Percentiles rank a stretch among this genome's conserved stretches.
These are phyloP conservation scores for Pythium sukuiense DNA, from an alignment of 352 stramenopile genomes.

Conservation along the genomic window DNA sequence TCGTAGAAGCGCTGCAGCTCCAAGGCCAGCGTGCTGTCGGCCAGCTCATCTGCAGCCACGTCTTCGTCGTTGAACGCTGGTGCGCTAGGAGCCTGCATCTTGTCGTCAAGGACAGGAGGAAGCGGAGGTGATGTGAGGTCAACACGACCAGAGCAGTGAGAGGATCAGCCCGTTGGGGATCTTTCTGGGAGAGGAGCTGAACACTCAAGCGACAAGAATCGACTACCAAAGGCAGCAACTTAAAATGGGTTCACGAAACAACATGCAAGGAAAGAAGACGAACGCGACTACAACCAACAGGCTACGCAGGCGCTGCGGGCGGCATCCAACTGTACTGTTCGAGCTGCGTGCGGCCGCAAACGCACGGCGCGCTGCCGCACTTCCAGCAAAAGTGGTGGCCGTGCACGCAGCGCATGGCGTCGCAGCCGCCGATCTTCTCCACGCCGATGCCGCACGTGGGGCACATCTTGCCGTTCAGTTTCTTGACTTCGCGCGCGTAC, in stretches of 20 bases:
- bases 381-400: constrained; percentile 47
- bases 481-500: constrained; percentile 21
- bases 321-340: constrained; percentile 14
- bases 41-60: background rate
- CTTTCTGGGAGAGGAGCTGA: background rate
- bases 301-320: background rate
- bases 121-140: background rate
- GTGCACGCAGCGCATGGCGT: constrained; percentile 27
- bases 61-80: background rate
- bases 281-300: no score
- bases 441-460: constrained; percentile 29
- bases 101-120: background rate
- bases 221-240: background rate
- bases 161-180: background rate
- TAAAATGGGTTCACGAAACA: no score
- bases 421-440: constrained; percentile 24
- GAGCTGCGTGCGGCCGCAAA: constrained; percentile 22
- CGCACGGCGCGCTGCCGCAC: constrained; percentile 30
- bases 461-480: constrained; percentile 23
- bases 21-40: constrained; percentile 17
- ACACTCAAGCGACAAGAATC: background rate
- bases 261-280: background rate
- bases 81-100: background rate
- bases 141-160: no score
- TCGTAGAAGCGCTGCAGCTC: constrained; percentile 47